Conservation (phyloP, 139 green algal genomes). For the Tetratostichococcus sp. region DNA sequence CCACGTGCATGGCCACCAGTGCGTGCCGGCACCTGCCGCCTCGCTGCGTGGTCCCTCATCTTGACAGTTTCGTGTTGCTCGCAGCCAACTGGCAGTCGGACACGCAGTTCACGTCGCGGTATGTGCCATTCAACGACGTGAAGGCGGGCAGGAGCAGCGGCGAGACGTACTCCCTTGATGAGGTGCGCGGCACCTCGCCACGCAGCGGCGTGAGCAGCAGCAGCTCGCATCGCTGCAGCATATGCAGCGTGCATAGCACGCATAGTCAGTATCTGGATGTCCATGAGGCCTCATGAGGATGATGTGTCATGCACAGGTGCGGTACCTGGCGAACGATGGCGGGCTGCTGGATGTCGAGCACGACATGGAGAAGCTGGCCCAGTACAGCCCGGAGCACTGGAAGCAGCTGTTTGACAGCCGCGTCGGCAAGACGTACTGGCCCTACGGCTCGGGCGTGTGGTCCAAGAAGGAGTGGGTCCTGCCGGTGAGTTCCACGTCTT, state of each 20-base stretch:
- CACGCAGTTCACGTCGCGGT: slow-evolving; percentile 78
- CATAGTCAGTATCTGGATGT: too few species aligned
- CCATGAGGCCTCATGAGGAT: too few species aligned
- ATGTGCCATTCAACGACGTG: slow-evolving; percentile 85
- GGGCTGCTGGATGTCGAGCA: slow-evolving; percentile 95
- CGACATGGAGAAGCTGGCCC: slow-evolving; percentile 85
- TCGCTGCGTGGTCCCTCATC: too few species aligned
- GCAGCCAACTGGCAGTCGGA: neutral
- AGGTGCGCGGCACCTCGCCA: too few species aligned
- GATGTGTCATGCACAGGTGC: neutral
- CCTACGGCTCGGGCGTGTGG: slow-evolving; percentile 97
- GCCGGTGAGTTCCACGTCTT: slow-evolving; percentile 57
- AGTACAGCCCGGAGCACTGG: slow-evolving; percentile 91
- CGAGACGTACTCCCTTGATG: slow-evolving; percentile 91
- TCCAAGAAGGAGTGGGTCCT: slow-evolving; percentile 99
- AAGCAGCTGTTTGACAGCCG: slow-evolving; percentile 88
- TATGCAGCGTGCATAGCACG: neutral
- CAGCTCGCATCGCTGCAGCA: neutral
- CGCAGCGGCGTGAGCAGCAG: slow-evolving; percentile 73
- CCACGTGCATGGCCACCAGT: neutral
- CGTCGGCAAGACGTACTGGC: slow-evolving; percentile 89
- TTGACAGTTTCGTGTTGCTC: too few species aligned
- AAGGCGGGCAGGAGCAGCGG: slow-evolving; percentile 11
- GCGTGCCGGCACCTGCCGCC: too few species aligned
- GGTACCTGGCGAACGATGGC: slow-evolving; percentile 52